A percentile compares a stretch with the other conserved stretches of the same genome.
These are phyloP conservation scores for Austroboletus rostrupii DNA, from an alignment of 1,284 basidiomycete species.

Conservation along the genomic window DNA sequence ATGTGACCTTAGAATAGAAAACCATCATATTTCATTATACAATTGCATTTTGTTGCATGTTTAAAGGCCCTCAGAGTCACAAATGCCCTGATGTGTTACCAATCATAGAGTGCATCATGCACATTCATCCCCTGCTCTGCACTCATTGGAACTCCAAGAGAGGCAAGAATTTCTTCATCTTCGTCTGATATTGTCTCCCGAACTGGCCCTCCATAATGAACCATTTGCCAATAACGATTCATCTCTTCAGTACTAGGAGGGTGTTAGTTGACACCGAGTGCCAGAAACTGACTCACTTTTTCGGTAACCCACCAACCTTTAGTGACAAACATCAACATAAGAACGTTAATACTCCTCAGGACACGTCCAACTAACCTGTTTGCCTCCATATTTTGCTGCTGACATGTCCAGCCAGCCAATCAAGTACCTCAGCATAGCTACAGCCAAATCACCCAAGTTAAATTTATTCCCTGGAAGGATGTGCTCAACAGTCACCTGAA, in stretches of 20 bases:
- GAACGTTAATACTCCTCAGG: not conserved
- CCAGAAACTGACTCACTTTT: not conserved
- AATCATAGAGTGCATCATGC: too few relatives aligned
- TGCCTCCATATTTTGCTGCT: slow-evolving; percentile 13
- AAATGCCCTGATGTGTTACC: too few relatives aligned
- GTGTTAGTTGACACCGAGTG: not conserved
- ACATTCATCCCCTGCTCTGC: too few relatives aligned
- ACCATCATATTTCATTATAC: too few relatives aligned
- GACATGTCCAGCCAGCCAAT: slow-evolving; percentile 13
- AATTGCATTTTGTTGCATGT: too few relatives aligned
- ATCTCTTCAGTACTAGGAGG: too few relatives aligned
- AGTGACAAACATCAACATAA: not conserved
- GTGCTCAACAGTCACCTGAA: not conserved
- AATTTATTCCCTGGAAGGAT: not conserved
- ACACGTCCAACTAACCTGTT: slow-evolving; percentile 8
- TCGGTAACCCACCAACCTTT: slow-evolving; percentile 9
- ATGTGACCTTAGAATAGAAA: too few relatives aligned
- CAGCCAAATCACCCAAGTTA: not conserved
- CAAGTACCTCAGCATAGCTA: not conserved
- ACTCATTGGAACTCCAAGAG: not conserved
- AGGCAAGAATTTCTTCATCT: not conserved
- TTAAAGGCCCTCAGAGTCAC: too few relatives aligned
- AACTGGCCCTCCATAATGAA: not conserved
- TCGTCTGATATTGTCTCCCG: not conserved
- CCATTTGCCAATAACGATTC: slow-evolving; percentile 3